A percentile compares a stretch with the other conserved stretches of the same genome.
Evolutionary conservation across 768 basidiomycete species (phyloP).

Genomic region (Naganishia antarctica): DNA sequence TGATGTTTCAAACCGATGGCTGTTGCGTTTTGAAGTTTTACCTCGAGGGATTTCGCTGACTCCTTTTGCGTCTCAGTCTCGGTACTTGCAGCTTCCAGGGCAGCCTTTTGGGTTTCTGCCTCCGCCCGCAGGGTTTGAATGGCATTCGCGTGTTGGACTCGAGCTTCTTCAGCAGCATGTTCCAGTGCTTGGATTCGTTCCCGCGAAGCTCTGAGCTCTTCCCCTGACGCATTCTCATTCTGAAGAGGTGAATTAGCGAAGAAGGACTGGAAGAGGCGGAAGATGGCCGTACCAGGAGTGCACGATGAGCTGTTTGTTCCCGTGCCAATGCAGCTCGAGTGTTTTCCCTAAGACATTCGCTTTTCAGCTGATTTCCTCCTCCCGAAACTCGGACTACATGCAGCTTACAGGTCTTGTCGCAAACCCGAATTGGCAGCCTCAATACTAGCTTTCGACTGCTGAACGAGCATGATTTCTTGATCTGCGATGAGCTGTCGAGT

Average conservation of each 20-base stretch:
- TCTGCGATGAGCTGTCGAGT: slow-evolving; percentile 23
- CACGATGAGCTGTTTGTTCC: slow-evolving; percentile 18
- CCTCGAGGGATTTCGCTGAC: background rate
- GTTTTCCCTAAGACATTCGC: slow-evolving; percentile 4
- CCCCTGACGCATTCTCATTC: background rate
- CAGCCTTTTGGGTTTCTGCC: background rate
- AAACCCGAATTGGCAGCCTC: slow-evolving; percentile 7
- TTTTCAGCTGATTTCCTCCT: no score
- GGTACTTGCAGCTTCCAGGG: background rate
- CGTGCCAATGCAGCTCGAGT: slow-evolving; percentile 11
- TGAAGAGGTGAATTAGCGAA: background rate
- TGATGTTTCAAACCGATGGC: slow-evolving; percentile 5
- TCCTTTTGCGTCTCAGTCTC: slow-evolving; percentile 5
- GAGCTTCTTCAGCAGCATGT: background rate
- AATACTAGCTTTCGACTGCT: slow-evolving; percentile 16
- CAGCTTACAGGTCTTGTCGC: slow-evolving; percentile 19
- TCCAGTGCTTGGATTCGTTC: background rate
- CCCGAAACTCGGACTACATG: background rate
- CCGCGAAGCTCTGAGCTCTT: slow-evolving; percentile 5
- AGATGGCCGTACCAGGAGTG: slow-evolving; percentile 5
- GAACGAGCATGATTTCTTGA: slow-evolving; percentile 17
- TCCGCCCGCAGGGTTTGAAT: slow-evolving; percentile 14
- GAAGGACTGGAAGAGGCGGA: background rate
- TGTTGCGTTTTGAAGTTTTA: background rate
- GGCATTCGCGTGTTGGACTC: background rate